phyloP scores from a whole-genome alignment of 2,329 filamentous ascomycete species.

The Cladosporium sp. region DNA sequence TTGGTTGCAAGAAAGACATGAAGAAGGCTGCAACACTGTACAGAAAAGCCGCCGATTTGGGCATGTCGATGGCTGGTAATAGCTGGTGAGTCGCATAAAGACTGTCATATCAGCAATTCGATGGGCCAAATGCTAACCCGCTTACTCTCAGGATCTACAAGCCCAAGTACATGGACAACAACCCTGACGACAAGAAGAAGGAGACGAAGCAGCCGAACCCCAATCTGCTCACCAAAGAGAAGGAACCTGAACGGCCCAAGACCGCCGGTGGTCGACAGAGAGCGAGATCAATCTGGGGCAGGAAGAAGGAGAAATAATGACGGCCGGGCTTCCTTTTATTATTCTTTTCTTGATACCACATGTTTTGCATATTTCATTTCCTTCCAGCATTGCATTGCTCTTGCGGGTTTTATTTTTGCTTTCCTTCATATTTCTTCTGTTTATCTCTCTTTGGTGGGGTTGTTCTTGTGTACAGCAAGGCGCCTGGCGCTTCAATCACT shows the following conservation, averaged over 20 bases:
- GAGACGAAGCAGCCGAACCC: slow-evolving; percentile 68
- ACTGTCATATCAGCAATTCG: no score
- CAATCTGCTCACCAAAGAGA: slow-evolving; percentile 47
- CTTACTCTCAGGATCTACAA: slow-evolving; percentile 79
- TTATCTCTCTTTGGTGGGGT: not conserved
- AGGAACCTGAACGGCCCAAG: slow-evolving; percentile 3
- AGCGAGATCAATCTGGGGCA: slow-evolving; percentile 21
- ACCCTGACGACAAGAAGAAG: slow-evolving; percentile 26
- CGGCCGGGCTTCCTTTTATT: not conserved
- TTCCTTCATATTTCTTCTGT: not conserved
- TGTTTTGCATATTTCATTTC: not conserved
- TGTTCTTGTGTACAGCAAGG: not conserved
- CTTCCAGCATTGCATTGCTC: not conserved
- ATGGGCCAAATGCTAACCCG: not conserved
- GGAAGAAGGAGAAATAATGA: slow-evolving; percentile 22
- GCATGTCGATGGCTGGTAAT: slow-evolving; percentile 96
- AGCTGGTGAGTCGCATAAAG: slow-evolving; percentile 69
- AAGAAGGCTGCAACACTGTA: slow-evolving; percentile 93
- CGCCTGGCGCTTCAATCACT: not conserved
- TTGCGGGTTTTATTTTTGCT: not conserved
- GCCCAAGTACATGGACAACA: slow-evolving; percentile 75
- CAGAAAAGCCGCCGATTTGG: slow-evolving; percentile 82
- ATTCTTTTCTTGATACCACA: not conserved
- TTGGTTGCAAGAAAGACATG: slow-evolving; percentile 92
- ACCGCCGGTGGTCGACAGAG: slow-evolving; percentile 14